These are phyloP conservation scores for Sporothrix brasiliensis DNA, from an alignment of 2,329 filamentous ascomycete species.

Conservation along the genomic window DNA sequence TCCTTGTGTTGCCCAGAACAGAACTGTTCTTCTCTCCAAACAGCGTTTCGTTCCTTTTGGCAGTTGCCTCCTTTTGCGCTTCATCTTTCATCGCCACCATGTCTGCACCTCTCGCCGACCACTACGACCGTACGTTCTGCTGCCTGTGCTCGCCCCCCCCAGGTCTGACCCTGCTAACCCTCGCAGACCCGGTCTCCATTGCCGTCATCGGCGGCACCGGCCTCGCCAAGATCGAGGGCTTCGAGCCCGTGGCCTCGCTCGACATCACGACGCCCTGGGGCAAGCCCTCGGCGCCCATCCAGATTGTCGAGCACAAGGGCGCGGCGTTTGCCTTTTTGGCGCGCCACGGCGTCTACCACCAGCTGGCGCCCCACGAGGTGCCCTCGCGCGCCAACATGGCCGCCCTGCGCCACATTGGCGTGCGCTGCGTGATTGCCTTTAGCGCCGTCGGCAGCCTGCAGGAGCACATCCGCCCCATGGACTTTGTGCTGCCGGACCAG, in stretches of 20 bases:
- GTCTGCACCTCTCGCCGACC: constrained; percentile 33
- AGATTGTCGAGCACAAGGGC: constrained; percentile 83
- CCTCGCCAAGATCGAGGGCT: constrained; percentile 82
- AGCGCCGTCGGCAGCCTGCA: constrained; percentile 90
- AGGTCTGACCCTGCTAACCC: not conserved
- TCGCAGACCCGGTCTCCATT: constrained; percentile 51
- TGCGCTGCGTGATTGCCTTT: constrained; percentile 90
- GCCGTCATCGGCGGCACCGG: constrained; percentile 94
- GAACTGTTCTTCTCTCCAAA: not conserved
- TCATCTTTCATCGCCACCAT: constrained; percentile 16
- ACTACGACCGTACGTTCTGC: constrained; percentile 35
- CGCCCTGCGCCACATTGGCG: constrained; percentile 88
- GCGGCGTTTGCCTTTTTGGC: constrained; percentile 89
- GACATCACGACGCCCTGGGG: constrained; percentile 87
- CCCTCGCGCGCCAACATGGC: constrained; percentile 94
- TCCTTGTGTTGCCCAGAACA: not conserved
- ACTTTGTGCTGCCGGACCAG: constrained; percentile 96
- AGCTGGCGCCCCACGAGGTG: constrained; percentile 93
- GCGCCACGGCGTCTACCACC: constrained; percentile 85
- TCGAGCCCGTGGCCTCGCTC: constrained; percentile 79
- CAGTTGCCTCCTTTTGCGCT: not conserved
- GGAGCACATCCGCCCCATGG: constrained; percentile 90
- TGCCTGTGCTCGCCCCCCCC: not conserved
- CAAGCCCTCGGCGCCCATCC: constrained; percentile 71
- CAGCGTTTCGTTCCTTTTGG: not conserved